Evolutionary conservation across 2,329 filamentous ascomycete species (phyloP).

Genomic region (Colletotrichum scovillei): DNA sequence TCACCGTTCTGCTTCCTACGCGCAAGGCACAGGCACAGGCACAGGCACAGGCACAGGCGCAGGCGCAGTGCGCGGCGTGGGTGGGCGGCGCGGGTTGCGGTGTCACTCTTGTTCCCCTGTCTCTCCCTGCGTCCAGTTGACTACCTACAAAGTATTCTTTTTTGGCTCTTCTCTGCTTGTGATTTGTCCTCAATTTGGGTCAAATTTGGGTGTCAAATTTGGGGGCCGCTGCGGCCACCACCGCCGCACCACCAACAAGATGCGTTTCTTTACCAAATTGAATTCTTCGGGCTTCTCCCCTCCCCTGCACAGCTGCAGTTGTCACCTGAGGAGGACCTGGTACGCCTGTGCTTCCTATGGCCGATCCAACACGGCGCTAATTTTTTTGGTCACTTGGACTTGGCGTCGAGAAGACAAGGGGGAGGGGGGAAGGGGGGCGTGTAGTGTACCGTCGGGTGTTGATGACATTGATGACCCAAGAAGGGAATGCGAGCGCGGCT

Average conservation of each 20-base stretch:
- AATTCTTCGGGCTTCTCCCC: neutral
- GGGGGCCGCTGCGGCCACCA: constrained; percentile 5
- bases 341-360: neutral
- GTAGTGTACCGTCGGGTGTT: neutral
- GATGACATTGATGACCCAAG: neutral
- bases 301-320: constrained; percentile 1
- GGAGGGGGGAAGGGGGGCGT: neutral
- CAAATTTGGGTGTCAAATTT: neutral
- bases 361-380: constrained; percentile 7
- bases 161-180: too few species aligned
- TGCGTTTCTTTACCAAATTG: neutral
- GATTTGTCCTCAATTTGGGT: constrained; percentile 10
- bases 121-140: constrained; percentile 5
- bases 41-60: too few species aligned
- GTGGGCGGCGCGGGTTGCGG: constrained; percentile 5
- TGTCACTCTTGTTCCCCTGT: constrained; percentile 14
- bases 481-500: neutral
- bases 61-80: neutral
- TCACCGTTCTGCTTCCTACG: too few species aligned
- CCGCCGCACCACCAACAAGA: neutral
- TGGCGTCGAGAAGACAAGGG: neutral
- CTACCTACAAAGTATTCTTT: too few species aligned
- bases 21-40: too few species aligned
- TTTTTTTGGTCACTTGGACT: neutral
- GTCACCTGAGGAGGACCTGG: constrained; percentile 7